Percentiles rank a stretch among this genome's conserved stretches.
These are phyloP conservation scores for Neopestalotiopsis rosae DNA, from an alignment of 2,329 filamentous ascomycete genomes.

Conservation along the genomic window DNA sequence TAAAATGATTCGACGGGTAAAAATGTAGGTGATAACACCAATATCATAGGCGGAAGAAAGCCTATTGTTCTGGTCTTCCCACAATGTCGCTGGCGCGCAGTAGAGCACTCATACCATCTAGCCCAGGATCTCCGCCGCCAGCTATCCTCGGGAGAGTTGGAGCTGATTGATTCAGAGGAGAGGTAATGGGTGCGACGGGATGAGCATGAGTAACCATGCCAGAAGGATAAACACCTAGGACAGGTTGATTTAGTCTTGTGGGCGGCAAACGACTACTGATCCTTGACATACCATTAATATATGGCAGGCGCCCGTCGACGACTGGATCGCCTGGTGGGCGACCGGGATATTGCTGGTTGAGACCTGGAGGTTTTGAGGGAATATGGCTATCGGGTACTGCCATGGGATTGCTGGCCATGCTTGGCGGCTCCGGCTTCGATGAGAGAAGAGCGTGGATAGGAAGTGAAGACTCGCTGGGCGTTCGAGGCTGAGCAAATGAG, in stretches of 20 bases:
- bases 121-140: constrained; percentile 30
- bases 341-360: constrained; percentile 16
- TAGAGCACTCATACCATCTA: constrained; percentile 66
- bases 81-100: constrained; percentile 65
- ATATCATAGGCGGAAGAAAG: neutral
- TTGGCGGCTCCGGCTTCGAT: constrained; percentile 38
- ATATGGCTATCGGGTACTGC: constrained; percentile 9
- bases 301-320: neutral
- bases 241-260: constrained; percentile 11
- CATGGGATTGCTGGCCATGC: constrained; percentile 22
- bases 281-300: constrained; percentile 10
- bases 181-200: neutral
- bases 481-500: constrained; percentile 47
- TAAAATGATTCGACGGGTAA: neutral
- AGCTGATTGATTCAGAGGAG: neutral
- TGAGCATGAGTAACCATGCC: neutral
- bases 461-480: constrained; percentile 54
- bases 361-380: constrained; percentile 1
- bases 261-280: neutral
- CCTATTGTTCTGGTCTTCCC: constrained; percentile 41
- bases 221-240: constrained; percentile 1
- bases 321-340: constrained; percentile 16
- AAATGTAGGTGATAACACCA: neutral
- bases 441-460: constrained; percentile 61
- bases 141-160: constrained; percentile 5